A percentile compares a stretch with the other conserved stretches of the same genome.
phyloP scores from a whole-genome alignment of 2,329 filamentous ascomycete species.

The Coniella lustricola region DNA sequence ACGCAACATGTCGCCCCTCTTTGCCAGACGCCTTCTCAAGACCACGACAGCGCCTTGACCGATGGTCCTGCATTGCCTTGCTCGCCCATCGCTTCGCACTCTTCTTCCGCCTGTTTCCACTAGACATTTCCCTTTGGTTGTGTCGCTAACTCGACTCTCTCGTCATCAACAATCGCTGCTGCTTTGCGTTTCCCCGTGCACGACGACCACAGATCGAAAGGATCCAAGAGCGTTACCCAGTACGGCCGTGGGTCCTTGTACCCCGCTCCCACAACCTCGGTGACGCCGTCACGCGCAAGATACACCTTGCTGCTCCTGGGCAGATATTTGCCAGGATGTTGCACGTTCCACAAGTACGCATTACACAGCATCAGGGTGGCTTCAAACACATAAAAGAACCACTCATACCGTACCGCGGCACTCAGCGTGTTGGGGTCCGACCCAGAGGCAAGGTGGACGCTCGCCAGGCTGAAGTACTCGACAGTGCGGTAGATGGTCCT shows the following conservation, averaged over 20 bases:
- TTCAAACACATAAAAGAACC: conserved; percentile 41
- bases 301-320: conserved; percentile 29
- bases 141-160: no score
- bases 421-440: conserved; percentile 22
- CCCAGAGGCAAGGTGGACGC: conserved; percentile 26
- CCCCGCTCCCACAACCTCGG: conserved; percentile 26
- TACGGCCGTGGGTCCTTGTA: conserved; percentile 24
- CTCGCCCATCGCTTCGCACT: no score
- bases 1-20: no score
- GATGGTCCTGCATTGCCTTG: no score
- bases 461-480: conserved; percentile 36
- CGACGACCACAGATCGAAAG: conserved; percentile 23
- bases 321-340: conserved; percentile 32
- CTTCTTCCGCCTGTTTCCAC: no score
- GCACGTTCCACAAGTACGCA: conserved; percentile 30
- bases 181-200: conserved; percentile 18
- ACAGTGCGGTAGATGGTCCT: conserved; percentile 44
- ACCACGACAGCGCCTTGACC: no score
- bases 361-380: conserved; percentile 33
- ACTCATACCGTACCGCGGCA: conserved; percentile 35
- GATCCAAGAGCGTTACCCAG: conserved; percentile 22
- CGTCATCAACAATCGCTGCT: conserved; percentile 22
- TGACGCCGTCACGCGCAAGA: conserved; percentile 31
- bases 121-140: no score
- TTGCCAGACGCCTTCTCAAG: no score